Evolutionary conservation across 1,284 basidiomycete genomes (phyloP).

Genomic region (Marasmius tenuissimus): DNA sequence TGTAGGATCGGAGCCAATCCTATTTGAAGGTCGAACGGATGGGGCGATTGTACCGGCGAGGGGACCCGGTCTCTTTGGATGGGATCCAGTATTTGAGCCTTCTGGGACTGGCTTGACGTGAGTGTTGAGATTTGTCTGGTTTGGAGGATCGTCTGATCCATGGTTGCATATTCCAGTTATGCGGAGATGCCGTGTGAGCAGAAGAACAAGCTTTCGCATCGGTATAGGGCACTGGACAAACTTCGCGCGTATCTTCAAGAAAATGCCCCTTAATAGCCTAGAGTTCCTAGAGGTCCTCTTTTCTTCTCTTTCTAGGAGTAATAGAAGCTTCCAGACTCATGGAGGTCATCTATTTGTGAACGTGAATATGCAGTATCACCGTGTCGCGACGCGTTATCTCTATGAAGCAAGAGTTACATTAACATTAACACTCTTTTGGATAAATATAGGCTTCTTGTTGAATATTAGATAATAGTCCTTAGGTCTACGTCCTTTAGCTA

Average conservation of each 20-base stretch:
- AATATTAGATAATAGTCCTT: too few relatives aligned
- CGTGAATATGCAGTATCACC: too few relatives aligned
- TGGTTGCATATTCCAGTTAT: conserved; percentile 53
- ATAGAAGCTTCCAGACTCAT: too few relatives aligned
- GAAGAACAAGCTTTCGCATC: conserved; percentile 91
- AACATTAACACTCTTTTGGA: too few relatives aligned
- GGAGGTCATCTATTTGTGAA: too few relatives aligned
- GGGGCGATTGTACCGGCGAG: conserved; percentile 87
- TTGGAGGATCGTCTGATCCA: not conserved
- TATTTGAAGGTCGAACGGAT: conserved; percentile 93
- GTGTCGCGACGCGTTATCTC: too few relatives aligned
- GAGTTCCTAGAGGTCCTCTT: too few relatives aligned
- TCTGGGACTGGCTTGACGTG: conserved; percentile 77
- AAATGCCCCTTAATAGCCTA: not conserved
- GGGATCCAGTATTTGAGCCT: conserved; percentile 92
- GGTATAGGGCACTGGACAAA: conserved; percentile 85
- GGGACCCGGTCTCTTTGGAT: conserved; percentile 78
- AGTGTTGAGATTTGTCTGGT: conserved; percentile 25
- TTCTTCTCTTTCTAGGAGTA: too few relatives aligned
- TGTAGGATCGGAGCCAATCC: conserved; percentile 60
- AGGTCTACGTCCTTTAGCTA: too few relatives aligned
- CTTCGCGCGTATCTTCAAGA: conserved; percentile 66
- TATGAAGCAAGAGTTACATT: too few relatives aligned
- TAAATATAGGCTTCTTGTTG: too few relatives aligned
- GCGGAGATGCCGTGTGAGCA: conserved; percentile 89